Percentiles rank a stretch among this genome's conserved stretches.
Conservation (phyloP, 192 early-diverging fungal species). For the Podila clonocystis region DNA sequence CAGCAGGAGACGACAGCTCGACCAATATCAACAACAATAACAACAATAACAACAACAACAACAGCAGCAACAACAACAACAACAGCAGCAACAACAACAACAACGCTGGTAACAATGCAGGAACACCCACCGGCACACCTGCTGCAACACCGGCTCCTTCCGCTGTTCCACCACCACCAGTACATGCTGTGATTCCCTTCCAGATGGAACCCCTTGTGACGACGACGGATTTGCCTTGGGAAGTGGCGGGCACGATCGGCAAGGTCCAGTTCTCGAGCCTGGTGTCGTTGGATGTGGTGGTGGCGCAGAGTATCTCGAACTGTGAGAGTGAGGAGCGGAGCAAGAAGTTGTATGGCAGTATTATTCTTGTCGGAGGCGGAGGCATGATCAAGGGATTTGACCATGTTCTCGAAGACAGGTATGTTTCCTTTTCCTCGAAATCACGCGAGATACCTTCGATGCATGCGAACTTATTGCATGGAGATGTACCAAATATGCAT, state of each 20-base stretch:
- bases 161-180: not conserved
- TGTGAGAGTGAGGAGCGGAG: slow-evolving; percentile 76
- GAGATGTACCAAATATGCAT: too few relatives aligned
- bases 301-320: slow-evolving; percentile 74
- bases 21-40: slow-evolving; percentile 2
- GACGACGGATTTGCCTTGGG: slow-evolving; percentile 40
- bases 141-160: slow-evolving; percentile 18
- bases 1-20: slow-evolving; percentile 24
- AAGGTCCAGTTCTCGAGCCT: slow-evolving; percentile 44
- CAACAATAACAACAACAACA: not conserved
- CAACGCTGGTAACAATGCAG: slow-evolving; percentile 11
- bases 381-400: slow-evolving; percentile 75
- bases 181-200: slow-evolving; percentile 12
- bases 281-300: slow-evolving; percentile 69
- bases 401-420: slow-evolving; percentile 70
- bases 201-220: slow-evolving; percentile 46
- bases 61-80: slow-evolving; percentile 5
- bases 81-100: slow-evolving; percentile 2
- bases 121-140: slow-evolving; percentile 21
- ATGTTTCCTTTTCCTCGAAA: slow-evolving; percentile 6
- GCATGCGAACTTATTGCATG: not conserved
- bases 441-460: not conserved
- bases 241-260: slow-evolving; percentile 43
- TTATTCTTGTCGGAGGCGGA: slow-evolving; percentile 90
- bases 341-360: slow-evolving; percentile 76